Evolutionary conservation across 2,329 filamentous ascomycete species (phyloP).

Genomic region (Arthrobotrys pseudoclavata): DNA sequence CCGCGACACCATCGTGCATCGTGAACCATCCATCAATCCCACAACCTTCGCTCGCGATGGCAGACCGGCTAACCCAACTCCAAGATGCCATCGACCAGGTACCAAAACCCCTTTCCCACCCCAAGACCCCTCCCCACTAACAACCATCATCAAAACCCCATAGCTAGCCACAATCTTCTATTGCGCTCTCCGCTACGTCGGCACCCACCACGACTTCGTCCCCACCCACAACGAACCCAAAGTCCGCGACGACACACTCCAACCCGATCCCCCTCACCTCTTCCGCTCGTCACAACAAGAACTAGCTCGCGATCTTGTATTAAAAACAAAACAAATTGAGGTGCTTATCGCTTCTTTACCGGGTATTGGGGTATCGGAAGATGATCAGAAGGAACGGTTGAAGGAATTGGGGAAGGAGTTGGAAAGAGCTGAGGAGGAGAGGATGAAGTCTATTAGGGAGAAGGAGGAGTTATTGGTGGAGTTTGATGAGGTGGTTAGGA

Average conservation of each 20-base stretch:
- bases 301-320: slow-evolving; percentile 80
- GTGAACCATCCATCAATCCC: slow-evolving; percentile 18
- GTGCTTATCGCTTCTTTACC: slow-evolving; percentile 80
- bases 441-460: slow-evolving; percentile 75
- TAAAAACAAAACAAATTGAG: slow-evolving; percentile 88
- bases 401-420: slow-evolving; percentile 76
- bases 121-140: background rate
- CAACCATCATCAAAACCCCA: slow-evolving; percentile 8
- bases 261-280: slow-evolving; percentile 36
- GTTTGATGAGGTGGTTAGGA: slow-evolving; percentile 74
- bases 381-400: slow-evolving; percentile 79
- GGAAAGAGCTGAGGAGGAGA: slow-evolving; percentile 74
- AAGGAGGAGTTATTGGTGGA: slow-evolving; percentile 74
- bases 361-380: slow-evolving; percentile 82
- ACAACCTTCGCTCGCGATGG: slow-evolving; percentile 69
- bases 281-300: slow-evolving; percentile 79
- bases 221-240: slow-evolving; percentile 70
- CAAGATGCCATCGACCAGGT: slow-evolving; percentile 89
- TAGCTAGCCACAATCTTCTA: slow-evolving; percentile 79
- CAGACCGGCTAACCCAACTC: slow-evolving; percentile 83
- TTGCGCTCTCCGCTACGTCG: slow-evolving; percentile 76
- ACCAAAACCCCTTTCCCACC: slow-evolving; percentile 50
- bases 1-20: slow-evolving; percentile 15
- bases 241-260: slow-evolving; percentile 61
- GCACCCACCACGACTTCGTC: slow-evolving; percentile 77